A percentile compares a stretch with the other conserved stretches of the same genome.
Conservation (phyloP, 495 filamentous ascomycete genomes). For the Cercophora sp. region DNA sequence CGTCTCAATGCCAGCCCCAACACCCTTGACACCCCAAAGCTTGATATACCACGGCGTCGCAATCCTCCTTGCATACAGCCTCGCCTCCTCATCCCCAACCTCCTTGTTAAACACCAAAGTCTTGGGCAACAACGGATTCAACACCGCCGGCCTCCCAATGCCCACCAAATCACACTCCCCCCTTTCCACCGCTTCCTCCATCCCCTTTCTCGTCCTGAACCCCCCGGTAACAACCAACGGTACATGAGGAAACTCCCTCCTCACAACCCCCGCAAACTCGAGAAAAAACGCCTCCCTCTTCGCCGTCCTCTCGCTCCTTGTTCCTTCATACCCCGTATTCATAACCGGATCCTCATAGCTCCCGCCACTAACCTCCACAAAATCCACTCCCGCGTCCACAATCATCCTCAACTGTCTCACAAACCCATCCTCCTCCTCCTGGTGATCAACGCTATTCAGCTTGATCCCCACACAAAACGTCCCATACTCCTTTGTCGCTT, state of each 20-base stretch:
- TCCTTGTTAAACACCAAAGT: slow-evolving; percentile 50
- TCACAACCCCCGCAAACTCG: slow-evolving; percentile 48
- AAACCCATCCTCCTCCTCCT: slow-evolving; percentile 42
- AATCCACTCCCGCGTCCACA: slow-evolving; percentile 53
- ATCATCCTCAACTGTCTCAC: slow-evolving; percentile 53
- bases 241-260: slow-evolving; percentile 39
- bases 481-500: slow-evolving; percentile 50
- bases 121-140: slow-evolving; percentile 47
- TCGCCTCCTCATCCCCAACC: slow-evolving; percentile 47
- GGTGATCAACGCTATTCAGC: slow-evolving; percentile 58
- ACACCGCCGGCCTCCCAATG: slow-evolving; percentile 50
- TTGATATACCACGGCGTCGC: slow-evolving; percentile 30
- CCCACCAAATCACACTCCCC: slow-evolving; percentile 58
- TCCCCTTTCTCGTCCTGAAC: slow-evolving; percentile 53
- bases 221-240: slow-evolving; percentile 48
- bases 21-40: slow-evolving; percentile 32
- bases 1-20: slow-evolving; percentile 45
- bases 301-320: slow-evolving; percentile 33
- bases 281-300: slow-evolving; percentile 62
- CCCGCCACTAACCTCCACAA: slow-evolving; percentile 60
- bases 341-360: slow-evolving; percentile 48
- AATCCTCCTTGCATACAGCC: slow-evolving; percentile 35
- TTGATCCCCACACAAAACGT: slow-evolving; percentile 58
- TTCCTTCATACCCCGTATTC: slow-evolving; percentile 16
- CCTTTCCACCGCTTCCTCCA: slow-evolving; percentile 47